Conservation (phyloP, 2,329 filamentous ascomycete species). For the Botrytis squamosa region DNA sequence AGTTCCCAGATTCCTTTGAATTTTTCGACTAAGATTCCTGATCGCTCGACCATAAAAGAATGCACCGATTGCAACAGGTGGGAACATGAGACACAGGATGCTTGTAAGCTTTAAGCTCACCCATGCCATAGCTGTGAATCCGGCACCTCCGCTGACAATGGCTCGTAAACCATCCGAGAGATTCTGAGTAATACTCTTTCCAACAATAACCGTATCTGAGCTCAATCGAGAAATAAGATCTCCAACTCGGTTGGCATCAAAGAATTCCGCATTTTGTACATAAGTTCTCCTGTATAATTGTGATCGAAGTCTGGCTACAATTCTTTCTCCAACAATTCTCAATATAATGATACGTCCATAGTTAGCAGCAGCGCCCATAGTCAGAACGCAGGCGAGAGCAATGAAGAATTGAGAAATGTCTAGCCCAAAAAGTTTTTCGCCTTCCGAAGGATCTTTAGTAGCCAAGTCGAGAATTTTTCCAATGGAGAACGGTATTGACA, state of each 20-base stretch:
- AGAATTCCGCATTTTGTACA: slow-evolving; percentile 97
- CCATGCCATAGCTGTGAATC: slow-evolving; percentile 92
- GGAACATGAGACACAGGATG: slow-evolving; percentile 81
- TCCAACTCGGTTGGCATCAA: slow-evolving; percentile 94
- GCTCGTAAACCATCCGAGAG: slow-evolving; percentile 92
- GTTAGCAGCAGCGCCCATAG: slow-evolving; percentile 83
- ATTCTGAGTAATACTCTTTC: slow-evolving; percentile 98
- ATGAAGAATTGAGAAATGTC: slow-evolving; percentile 86
- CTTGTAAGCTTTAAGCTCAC: slow-evolving; percentile 88
- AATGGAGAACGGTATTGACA: slow-evolving; percentile 96
- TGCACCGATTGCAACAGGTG: slow-evolving; percentile 84
- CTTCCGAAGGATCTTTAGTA: slow-evolving; percentile 68
- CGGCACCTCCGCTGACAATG: slow-evolving; percentile 84
- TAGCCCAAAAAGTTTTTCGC: slow-evolving; percentile 75
- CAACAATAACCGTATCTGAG: slow-evolving; percentile 95
- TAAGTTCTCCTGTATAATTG: slow-evolving; percentile 90
- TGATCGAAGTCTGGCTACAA: slow-evolving; percentile 85
- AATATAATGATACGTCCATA: slow-evolving; percentile 92
- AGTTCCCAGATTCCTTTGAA: slow-evolving; percentile 89
- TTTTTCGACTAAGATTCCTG: slow-evolving; percentile 83
- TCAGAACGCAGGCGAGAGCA: slow-evolving; percentile 72
- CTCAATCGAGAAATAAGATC: slow-evolving; percentile 94
- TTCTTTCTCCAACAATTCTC: slow-evolving; percentile 89
- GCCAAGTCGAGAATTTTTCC: slow-evolving; percentile 93
- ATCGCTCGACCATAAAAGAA: slow-evolving; percentile 90